These are phyloP conservation scores for Microdochium trichocladiopsis DNA, from an alignment of 2,329 filamentous ascomycete species.

Conservation along the genomic window DNA sequence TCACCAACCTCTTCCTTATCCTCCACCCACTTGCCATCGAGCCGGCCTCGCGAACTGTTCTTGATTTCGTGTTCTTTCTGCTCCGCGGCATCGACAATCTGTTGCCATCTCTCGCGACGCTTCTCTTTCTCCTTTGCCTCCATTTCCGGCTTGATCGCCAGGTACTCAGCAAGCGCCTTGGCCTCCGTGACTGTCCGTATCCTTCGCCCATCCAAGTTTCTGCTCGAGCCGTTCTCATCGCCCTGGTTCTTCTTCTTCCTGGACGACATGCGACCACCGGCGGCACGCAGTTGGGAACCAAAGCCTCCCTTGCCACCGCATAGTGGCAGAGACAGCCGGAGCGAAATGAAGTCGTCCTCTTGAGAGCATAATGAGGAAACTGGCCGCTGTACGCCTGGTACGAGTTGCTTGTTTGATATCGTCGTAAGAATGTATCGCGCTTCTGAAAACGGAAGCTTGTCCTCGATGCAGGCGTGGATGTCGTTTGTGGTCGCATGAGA, in stretches of 20 bases:
- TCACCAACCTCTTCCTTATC: constrained; percentile 86
- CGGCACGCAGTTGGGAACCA: constrained; percentile 91
- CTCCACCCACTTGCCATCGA: constrained; percentile 93
- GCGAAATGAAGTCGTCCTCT: constrained; percentile 66
- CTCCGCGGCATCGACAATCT: constrained; percentile 80
- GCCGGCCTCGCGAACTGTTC: constrained; percentile 60
- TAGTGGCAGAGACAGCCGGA: constrained; percentile 72
- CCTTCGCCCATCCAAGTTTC: constrained; percentile 86
- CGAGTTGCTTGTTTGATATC: constrained; percentile 65
- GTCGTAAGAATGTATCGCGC: constrained; percentile 74
- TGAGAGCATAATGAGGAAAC: constrained; percentile 53
- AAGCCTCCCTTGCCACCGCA: constrained; percentile 97
- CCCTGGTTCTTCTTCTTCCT: constrained; percentile 77
- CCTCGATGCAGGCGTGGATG: constrained; percentile 56
- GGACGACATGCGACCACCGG: constrained; percentile 97
- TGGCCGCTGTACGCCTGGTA: constrained; percentile 40
- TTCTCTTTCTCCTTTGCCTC: constrained; percentile 88
- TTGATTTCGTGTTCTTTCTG: constrained; percentile 76
- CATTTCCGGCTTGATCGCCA: constrained; percentile 96
- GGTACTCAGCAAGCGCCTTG: constrained; percentile 89
- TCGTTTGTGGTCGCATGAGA: constrained; percentile 58
- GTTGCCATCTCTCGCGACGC: constrained; percentile 76
- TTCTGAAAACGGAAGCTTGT: constrained; percentile 49
- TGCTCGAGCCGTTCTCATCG: constrained; percentile 82
- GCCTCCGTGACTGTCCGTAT: constrained; percentile 90